These are phyloP conservation scores for Psilocybe sp. DNA, from an alignment of 768 basidiomycete genomes.

Conservation along the genomic window DNA sequence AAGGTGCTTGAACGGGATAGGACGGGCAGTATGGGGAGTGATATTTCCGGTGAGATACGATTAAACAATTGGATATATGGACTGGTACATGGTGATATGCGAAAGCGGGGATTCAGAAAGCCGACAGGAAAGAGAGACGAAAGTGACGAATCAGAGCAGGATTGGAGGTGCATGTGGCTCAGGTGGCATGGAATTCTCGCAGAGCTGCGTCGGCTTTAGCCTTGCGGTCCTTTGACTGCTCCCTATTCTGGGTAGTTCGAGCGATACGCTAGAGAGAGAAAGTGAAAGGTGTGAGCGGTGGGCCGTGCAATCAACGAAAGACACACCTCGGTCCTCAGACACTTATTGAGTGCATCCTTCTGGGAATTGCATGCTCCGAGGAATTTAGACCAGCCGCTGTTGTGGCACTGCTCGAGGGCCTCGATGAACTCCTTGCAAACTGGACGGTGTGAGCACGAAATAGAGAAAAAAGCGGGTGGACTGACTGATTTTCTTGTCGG, in stretches of 20 bases:
- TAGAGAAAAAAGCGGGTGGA: constrained; percentile 2
- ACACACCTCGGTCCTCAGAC: constrained; percentile 68
- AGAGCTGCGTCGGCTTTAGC: constrained; percentile 57
- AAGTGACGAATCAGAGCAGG: background rate
- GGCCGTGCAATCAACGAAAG: constrained; percentile 4
- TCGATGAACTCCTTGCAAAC: constrained; percentile 77
- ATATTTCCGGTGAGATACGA: constrained; percentile 3
- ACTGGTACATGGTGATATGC: constrained; percentile 1
- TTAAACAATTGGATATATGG: constrained; percentile 2
- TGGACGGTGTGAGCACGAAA: constrained; percentile 21
- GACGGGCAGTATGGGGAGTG: background rate
- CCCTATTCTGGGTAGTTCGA: constrained; percentile 59
- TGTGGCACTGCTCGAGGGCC: constrained; percentile 72
- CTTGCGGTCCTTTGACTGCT: constrained; percentile 54
- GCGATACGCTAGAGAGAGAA: constrained; percentile 49
- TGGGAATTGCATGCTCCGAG: constrained; percentile 68
- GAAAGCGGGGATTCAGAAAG: background rate
- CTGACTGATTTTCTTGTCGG: constrained; percentile 61
- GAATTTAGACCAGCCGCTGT: constrained; percentile 58
- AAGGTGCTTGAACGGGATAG: constrained; percentile 4
- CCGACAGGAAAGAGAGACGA: background rate
- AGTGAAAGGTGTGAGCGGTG: constrained; percentile 7
- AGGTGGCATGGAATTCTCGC: constrained; percentile 56
- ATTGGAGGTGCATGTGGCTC: background rate
- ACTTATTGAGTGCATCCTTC: constrained; percentile 67